These are phyloP conservation scores for Fusarium paranaense DNA, from an alignment of 2,329 filamentous ascomycete species.

Conservation along the genomic window DNA sequence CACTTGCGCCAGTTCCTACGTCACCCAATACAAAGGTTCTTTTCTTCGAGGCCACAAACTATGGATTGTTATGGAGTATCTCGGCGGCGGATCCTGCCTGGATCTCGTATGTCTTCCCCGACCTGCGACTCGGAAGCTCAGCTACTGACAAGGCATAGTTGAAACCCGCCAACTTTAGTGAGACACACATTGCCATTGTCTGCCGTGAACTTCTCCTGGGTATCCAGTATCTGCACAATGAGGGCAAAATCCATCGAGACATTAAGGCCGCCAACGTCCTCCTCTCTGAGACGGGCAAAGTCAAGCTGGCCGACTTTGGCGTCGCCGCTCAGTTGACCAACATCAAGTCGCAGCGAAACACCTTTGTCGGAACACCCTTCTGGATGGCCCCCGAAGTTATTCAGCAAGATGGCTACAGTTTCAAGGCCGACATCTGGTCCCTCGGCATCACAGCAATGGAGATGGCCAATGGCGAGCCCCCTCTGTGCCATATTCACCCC, in stretches of 20 bases:
- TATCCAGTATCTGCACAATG: slow-evolving; percentile 91
- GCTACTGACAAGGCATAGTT: slow-evolving; percentile 64
- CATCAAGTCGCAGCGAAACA: slow-evolving; percentile 97
- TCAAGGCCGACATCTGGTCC: slow-evolving; percentile 95
- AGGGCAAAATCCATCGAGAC: slow-evolving; percentile 96
- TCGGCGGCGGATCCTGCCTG: slow-evolving; percentile 94
- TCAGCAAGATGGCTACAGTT: slow-evolving; percentile 84
- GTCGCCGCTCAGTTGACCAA: slow-evolving; percentile 97
- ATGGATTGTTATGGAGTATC: slow-evolving; percentile 99
- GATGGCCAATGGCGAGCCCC: slow-evolving; percentile 89
- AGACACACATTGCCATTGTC: slow-evolving; percentile 92
- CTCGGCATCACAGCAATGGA: slow-evolving; percentile 93
- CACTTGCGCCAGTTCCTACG: slow-evolving; percentile 92
- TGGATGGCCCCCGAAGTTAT: slow-evolving; percentile 98
- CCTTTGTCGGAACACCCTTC: slow-evolving; percentile 96
- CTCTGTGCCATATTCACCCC: slow-evolving; percentile 84
- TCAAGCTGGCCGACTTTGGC: slow-evolving; percentile 97
- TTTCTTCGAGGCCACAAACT: slow-evolving; percentile 96
- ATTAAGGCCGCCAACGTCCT: slow-evolving; percentile 97
- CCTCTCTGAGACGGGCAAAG: slow-evolving; percentile 89
- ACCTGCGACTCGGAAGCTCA: neutral
- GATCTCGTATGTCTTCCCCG: slow-evolving; percentile 75
- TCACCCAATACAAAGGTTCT: slow-evolving; percentile 96
- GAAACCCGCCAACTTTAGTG: slow-evolving; percentile 89
- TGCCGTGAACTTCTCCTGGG: slow-evolving; percentile 91